phyloP scores from a whole-genome alignment of 1,139 yeast species.

The Arxiozyma telluris region DNA sequence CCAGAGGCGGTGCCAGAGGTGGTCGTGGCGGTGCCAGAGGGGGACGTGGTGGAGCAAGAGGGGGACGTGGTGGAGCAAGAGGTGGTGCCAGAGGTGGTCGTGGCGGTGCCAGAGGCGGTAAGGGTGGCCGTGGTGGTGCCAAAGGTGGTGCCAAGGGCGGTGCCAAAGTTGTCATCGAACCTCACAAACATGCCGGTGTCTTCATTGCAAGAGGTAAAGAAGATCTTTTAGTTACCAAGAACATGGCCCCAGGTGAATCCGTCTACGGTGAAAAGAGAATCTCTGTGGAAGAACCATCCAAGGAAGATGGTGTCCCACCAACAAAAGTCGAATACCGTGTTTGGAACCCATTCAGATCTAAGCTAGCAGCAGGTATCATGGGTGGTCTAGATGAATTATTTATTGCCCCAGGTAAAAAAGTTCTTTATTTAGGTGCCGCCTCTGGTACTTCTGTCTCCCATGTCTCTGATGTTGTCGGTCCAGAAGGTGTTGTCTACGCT shows the following conservation, averaged over 20 bases:
- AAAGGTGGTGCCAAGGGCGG: constrained; percentile 77
- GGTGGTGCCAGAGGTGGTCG: constrained; percentile 38
- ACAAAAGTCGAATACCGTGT: constrained; percentile 98
- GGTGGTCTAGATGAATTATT: constrained; percentile 98
- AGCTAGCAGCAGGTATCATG: constrained; percentile 99
- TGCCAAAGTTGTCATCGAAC: constrained; percentile 95
- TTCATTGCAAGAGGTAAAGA: constrained; percentile 99
- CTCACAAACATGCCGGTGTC: constrained; percentile 97
- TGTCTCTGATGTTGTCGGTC: constrained; percentile 97
- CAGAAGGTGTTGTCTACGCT: constrained; percentile 97
- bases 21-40: constrained; percentile 37
- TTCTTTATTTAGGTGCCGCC: constrained; percentile 96
- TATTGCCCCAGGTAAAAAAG: constrained; percentile 97
- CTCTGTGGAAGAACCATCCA: constrained; percentile 82
- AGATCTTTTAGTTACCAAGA: constrained; percentile 93
- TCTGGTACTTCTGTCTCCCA: constrained; percentile 99
- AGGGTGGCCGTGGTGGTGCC: constrained; percentile 76
- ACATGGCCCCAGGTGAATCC: constrained; percentile 96
- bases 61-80: constrained; percentile 44
- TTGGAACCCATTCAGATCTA: constrained; percentile 99
- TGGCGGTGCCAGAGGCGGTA: constrained; percentile 39
- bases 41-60: constrained; percentile 42
- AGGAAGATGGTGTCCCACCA: constrained; percentile 79
- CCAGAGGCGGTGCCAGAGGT: constrained; percentile 46
- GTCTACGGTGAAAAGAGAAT: constrained; percentile 98